phyloP scores from a whole-genome alignment of 306 rosid species.

The Trifolium dubium region DNA sequence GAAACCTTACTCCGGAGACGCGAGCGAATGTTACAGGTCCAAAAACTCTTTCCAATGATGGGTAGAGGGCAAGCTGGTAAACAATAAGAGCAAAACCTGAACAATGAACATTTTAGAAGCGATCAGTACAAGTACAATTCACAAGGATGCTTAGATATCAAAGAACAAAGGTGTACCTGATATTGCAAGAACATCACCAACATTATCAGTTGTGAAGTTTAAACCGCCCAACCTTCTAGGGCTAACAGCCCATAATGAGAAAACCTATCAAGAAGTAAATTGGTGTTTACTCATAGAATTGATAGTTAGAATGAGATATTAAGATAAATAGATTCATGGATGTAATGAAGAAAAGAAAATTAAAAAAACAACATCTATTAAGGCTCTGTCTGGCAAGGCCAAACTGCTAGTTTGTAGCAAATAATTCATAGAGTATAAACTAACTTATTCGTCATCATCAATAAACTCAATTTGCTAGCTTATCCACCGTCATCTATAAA shows the following conservation, averaged over 20 bases:
- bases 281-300: not conserved
- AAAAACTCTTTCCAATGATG: slow-evolving; percentile 49
- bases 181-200: slow-evolving; percentile 71
- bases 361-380: not conserved
- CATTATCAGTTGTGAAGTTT: slow-evolving; percentile 57
- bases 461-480: no score
- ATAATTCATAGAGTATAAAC: no score
- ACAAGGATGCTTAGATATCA: no score
- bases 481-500: no score
- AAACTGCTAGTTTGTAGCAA: no score
- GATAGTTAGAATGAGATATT: not conserved
- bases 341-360: not conserved
- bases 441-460: no score
- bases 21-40: slow-evolving; percentile 59
- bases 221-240: slow-evolving; percentile 72
- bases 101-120: slow-evolving; percentile 7
- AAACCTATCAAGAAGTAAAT: slow-evolving; percentile 49
- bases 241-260: slow-evolving; percentile 88
- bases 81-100: slow-evolving; percentile 62
- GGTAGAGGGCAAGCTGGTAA: slow-evolving; percentile 66
- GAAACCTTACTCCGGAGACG: slow-evolving; percentile 57
- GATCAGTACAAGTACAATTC: not conserved
- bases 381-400: no score
- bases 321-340: not conserved
- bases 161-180: slow-evolving; percentile 51